phyloP scores from a whole-genome alignment of 2,329 filamentous ascomycete genomes.

The Cucurbitaria berberidis region DNA sequence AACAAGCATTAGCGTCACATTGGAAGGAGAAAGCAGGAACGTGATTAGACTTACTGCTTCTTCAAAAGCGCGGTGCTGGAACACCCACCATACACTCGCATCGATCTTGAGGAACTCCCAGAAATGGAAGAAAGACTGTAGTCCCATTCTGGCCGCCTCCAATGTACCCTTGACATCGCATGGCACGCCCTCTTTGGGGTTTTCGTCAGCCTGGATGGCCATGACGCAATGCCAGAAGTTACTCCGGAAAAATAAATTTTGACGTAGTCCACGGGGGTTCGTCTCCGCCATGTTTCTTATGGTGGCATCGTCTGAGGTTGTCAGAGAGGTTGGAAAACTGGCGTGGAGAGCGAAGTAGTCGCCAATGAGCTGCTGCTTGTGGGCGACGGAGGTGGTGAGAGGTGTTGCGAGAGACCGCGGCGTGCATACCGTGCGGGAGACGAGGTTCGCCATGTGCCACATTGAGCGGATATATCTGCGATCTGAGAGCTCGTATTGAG shows the following conservation, averaged over 20 bases:
- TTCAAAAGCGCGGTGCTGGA: constrained; percentile 80
- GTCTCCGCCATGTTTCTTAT: constrained; percentile 63
- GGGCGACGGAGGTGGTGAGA: constrained; percentile 69
- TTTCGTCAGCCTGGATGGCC: constrained; percentile 76
- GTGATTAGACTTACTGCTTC: constrained; percentile 67
- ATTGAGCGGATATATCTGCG: constrained; percentile 71
- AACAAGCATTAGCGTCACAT: not conserved
- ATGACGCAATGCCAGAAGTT: constrained; percentile 86
- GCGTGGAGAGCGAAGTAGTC: constrained; percentile 74
- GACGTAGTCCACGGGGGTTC: constrained; percentile 71
- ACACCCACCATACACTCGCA: constrained; percentile 83
- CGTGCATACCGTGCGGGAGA: constrained; percentile 77
- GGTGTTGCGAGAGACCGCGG: constrained; percentile 76
- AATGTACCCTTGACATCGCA: constrained; percentile 71
- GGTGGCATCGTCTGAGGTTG: constrained; percentile 68
- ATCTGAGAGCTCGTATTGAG: constrained; percentile 48
- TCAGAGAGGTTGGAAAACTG: constrained; percentile 74
- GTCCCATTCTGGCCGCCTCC: constrained; percentile 77
- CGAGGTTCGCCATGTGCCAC: constrained; percentile 79
- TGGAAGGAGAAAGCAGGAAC: not conserved
- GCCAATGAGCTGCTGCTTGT: constrained; percentile 72
- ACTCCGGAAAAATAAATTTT: constrained; percentile 79
- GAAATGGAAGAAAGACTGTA: constrained; percentile 76
- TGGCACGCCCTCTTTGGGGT: constrained; percentile 58
- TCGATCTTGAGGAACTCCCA: constrained; percentile 72